A percentile compares a stretch with the other conserved stretches of the same genome.
Evolutionary conservation across 1,284 basidiomycete species (phyloP).

Genomic region (Rhizoctonia solani): DNA sequence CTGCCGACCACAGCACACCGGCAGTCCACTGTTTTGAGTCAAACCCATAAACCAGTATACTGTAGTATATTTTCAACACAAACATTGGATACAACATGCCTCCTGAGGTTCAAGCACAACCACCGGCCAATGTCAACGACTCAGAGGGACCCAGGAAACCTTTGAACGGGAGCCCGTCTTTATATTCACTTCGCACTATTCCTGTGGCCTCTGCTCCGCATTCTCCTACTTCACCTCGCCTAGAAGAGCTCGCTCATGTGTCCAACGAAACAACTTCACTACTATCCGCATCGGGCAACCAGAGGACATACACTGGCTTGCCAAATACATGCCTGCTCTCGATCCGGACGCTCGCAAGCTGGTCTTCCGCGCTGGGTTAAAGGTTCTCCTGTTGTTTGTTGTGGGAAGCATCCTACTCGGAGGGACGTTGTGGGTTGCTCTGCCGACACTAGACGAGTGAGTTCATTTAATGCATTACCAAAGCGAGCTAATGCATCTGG

Average conservation of each 20-base stretch:
- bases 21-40: background rate
- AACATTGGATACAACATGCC: constrained; percentile 1
- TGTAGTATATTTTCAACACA: background rate
- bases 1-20: background rate
- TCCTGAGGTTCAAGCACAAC: constrained; percentile 1
- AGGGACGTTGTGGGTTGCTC: constrained; percentile 73
- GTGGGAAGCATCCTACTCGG: constrained; percentile 71
- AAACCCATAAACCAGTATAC: background rate
- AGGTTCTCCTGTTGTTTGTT: constrained; percentile 78
- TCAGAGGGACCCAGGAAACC: background rate
- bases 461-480: constrained; percentile 44
- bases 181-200: constrained; percentile 20
- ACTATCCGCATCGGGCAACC: constrained; percentile 1
- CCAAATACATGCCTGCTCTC: constrained; percentile 28
- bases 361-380: constrained; percentile 76
- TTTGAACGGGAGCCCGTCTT: constrained; percentile 11
- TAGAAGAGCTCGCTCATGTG: constrained; percentile 3
- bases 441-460: constrained; percentile 78
- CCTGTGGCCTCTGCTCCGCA: constrained; percentile 14
- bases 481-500: background rate
- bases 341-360: constrained; percentile 52
- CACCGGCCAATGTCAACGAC: background rate
- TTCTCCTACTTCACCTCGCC: constrained; percentile 18
- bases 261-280: constrained; percentile 13
- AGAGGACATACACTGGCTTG: constrained; percentile 16